phyloP scores from a whole-genome alignment of 257 asterid genomes.

The Ilex asprella region DNA sequence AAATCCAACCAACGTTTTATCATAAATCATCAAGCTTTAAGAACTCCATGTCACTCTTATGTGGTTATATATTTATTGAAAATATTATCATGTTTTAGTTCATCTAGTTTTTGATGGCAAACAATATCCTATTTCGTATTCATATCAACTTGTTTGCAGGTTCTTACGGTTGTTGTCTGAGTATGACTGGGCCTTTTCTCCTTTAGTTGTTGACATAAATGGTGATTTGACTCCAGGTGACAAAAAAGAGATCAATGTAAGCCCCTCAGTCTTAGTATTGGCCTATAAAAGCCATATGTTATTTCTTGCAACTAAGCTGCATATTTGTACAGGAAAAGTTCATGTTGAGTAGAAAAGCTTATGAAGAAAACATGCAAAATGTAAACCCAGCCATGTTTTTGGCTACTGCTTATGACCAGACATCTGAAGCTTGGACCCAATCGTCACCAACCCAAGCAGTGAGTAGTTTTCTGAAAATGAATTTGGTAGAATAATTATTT shows the following conservation, averaged over 20 bases:
- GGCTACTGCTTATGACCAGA: conserved; percentile 75
- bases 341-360: conserved; percentile 53
- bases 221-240: conserved; percentile 72
- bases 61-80: too few species aligned
- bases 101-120: neutral
- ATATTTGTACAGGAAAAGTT: conserved; percentile 23
- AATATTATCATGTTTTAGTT: too few species aligned
- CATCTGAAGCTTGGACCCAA: conserved; percentile 86
- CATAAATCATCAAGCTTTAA: too few species aligned
- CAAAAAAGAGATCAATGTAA: conserved; percentile 68
- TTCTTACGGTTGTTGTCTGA: conserved; percentile 72
- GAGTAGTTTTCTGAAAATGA: conserved; percentile 26
- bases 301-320: too few species aligned
- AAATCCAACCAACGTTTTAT: too few species aligned
- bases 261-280: conserved; percentile 14
- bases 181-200: conserved; percentile 84
- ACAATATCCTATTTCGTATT: neutral
- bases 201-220: conserved; percentile 78
- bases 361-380: conserved; percentile 33
- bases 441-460: conserved; percentile 66
- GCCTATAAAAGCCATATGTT: neutral
- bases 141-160: conserved; percentile 39
- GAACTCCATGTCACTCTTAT: too few species aligned
- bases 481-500: conserved; percentile 9
- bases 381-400: conserved; percentile 66